phyloP scores from a whole-genome alignment of 768 basidiomycete species.

The Trametes cinnabarina region DNA sequence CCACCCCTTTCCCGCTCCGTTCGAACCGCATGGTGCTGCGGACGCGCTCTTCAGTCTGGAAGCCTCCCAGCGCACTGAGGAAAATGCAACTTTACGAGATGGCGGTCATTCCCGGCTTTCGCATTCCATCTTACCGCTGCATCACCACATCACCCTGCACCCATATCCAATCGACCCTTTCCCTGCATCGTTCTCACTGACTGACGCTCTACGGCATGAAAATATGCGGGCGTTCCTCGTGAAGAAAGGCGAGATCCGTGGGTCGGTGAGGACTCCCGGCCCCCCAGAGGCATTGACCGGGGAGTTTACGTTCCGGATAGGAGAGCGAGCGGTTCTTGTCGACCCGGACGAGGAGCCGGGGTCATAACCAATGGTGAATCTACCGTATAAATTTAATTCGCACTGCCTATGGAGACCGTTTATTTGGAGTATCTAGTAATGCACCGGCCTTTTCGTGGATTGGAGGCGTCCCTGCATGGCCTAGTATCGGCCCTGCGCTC shows the following conservation, averaged over 20 bases:
- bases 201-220: slow-evolving; percentile 7
- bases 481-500: no score
- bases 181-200: slow-evolving; percentile 8
- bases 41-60: slow-evolving; percentile 5
- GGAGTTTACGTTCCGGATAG: slow-evolving; percentile 19
- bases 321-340: slow-evolving; percentile 12
- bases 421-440: no score
- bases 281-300: not conserved
- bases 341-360: not conserved
- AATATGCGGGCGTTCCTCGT: slow-evolving; percentile 6
- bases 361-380: no score
- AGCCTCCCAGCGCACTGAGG: not conserved
- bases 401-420: no score
- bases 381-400: no score
- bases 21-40: slow-evolving; percentile 19
- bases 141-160: slow-evolving; percentile 41
- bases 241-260: slow-evolving; percentile 13
- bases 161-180: slow-evolving; percentile 24
- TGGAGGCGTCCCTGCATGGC: no score
- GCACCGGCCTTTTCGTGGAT: no score
- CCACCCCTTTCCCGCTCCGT: slow-evolving; percentile 40
- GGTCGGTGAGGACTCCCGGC: slow-evolving; percentile 20
- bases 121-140: slow-evolving; percentile 29
- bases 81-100: not conserved
- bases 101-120: slow-evolving; percentile 5